These are phyloP conservation scores for Breynia disticha DNA, from an alignment of 441 rosid genomes.

Conservation along the genomic window DNA sequence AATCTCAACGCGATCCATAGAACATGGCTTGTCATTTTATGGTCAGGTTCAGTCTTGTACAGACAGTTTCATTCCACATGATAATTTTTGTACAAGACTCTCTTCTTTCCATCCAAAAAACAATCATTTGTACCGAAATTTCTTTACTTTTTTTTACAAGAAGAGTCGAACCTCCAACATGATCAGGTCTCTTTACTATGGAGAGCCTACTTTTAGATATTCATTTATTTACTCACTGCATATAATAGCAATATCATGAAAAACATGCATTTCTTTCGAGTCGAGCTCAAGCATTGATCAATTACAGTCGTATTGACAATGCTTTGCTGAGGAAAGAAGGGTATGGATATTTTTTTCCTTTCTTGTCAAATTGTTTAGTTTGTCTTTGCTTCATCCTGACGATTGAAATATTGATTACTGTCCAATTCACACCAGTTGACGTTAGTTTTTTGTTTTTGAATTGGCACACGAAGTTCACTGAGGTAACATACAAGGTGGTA, in stretches of 20 bases:
- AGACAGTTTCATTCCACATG: conserved; percentile 40
- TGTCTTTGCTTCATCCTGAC: too few relatives aligned
- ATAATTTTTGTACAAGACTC: conserved; percentile 54
- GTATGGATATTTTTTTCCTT: conserved; percentile 23
- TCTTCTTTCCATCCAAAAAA: conserved; percentile 26
- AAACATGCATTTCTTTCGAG: not conserved
- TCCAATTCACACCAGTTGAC: not conserved
- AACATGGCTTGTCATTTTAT: conserved; percentile 34
- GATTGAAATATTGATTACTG: not conserved
- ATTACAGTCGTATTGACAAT: conserved; percentile 14
- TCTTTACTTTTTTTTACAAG: too few relatives aligned
- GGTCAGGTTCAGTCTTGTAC: conserved; percentile 79
- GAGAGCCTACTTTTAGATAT: too few relatives aligned
- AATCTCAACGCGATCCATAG: conserved; percentile 33
- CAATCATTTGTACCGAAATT: too few relatives aligned
- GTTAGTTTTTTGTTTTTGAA: not conserved
- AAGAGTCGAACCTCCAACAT: too few relatives aligned
- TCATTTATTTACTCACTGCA: too few relatives aligned
- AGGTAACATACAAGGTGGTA: conserved; percentile 63
- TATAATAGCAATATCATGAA: too few relatives aligned
- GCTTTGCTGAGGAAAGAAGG: conserved; percentile 49
- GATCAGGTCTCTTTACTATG: too few relatives aligned
- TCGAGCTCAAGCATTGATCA: conserved; percentile 20
- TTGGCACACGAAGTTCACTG: conserved; percentile 55
- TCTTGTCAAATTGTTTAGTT: not conserved